These are phyloP conservation scores for Candida golubevii DNA, from an alignment of 805 yeast genomes.

Conservation along the genomic window DNA sequence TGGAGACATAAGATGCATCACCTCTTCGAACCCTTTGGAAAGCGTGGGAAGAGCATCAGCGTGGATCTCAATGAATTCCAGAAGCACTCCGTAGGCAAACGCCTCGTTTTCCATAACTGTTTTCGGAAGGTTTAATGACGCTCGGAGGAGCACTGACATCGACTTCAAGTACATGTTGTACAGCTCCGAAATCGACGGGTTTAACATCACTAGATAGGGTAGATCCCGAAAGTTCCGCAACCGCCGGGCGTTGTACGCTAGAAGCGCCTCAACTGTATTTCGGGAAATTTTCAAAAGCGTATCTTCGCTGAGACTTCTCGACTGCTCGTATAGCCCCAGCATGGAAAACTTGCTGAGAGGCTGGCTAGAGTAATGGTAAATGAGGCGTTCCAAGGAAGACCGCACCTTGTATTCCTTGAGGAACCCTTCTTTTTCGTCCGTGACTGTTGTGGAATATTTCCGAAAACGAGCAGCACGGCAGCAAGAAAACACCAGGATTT, in stretches of 20 bases:
- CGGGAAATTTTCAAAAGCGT: constrained; percentile 42
- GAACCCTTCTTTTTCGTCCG: constrained; percentile 24
- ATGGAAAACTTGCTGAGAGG: constrained; percentile 52
- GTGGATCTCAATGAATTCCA: constrained; percentile 65
- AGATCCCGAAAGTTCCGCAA: constrained; percentile 63
- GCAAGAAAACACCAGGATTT: too few species aligned
- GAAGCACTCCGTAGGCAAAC: constrained; percentile 48
- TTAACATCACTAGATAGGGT: constrained; percentile 81
- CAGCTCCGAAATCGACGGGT: constrained; percentile 79
- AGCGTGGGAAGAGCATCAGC: constrained; percentile 78
- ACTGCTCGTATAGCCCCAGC: constrained; percentile 43
- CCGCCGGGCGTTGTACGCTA: constrained; percentile 66
- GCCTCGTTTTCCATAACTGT: constrained; percentile 50
- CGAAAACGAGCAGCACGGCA: too few species aligned
- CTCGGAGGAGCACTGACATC: constrained; percentile 38
- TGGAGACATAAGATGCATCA: constrained; percentile 41
- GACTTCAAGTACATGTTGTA: constrained; percentile 72
- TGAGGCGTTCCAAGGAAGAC: constrained; percentile 54
- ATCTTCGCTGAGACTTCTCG: constrained; percentile 35
- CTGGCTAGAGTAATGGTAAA: constrained; percentile 51
- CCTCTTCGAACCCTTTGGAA: constrained; percentile 79
- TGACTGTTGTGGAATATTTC: not conserved
- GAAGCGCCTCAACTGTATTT: constrained; percentile 52
- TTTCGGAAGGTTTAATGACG: constrained; percentile 34
- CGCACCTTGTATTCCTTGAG: constrained; percentile 53